Percentiles rank a stretch among this genome's conserved stretches.
These are phyloP conservation scores for Colletotrichum costaricense DNA, from an alignment of 2,329 filamentous ascomycete genomes.

Conservation along the genomic window DNA sequence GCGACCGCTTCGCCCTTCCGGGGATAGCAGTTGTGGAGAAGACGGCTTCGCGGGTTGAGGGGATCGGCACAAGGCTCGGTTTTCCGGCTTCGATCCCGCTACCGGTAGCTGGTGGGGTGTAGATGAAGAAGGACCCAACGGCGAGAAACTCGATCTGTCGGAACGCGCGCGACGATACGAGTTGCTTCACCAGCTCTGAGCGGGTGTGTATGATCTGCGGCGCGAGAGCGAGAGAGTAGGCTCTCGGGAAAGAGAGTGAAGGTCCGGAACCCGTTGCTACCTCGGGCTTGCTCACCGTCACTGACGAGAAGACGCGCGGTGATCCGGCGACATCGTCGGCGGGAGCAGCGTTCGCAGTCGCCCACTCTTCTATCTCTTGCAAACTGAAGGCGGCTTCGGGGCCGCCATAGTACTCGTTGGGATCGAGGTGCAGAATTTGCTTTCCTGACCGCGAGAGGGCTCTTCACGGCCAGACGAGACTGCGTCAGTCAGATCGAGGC, in stretches of 20 bases:
- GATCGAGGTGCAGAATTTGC: conserved; percentile 90
- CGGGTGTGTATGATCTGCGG: conserved; percentile 89
- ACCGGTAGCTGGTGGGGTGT: conserved; percentile 51
- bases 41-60: conserved; percentile 91
- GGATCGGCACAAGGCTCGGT: conserved; percentile 74
- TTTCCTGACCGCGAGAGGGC: conserved; percentile 92
- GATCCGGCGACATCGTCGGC: conserved; percentile 34
- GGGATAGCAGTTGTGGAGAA: conserved; percentile 83
- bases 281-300: conserved; percentile 50
- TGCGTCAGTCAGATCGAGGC: conserved; percentile 78
- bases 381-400: conserved; percentile 87
- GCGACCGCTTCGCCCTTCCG: conserved; percentile 81
- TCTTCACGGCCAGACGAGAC: conserved; percentile 66
- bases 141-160: conserved; percentile 93
- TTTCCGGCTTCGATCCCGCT: conserved; percentile 37
- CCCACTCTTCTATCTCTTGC: conserved; percentile 84
- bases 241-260: conserved; percentile 71
- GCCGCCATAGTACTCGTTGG: conserved; percentile 89
- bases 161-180: conserved; percentile 91
- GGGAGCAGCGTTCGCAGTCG: conserved; percentile 49
- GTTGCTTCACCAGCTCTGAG: conserved; percentile 79
- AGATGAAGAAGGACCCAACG: conserved; percentile 92
- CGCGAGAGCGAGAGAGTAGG: conserved; percentile 85
- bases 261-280: conserved; percentile 38
- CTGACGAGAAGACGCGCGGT: conserved; percentile 49